Conservation (phyloP, 257 asterid species). For the Pogostemon cablin region DNA sequence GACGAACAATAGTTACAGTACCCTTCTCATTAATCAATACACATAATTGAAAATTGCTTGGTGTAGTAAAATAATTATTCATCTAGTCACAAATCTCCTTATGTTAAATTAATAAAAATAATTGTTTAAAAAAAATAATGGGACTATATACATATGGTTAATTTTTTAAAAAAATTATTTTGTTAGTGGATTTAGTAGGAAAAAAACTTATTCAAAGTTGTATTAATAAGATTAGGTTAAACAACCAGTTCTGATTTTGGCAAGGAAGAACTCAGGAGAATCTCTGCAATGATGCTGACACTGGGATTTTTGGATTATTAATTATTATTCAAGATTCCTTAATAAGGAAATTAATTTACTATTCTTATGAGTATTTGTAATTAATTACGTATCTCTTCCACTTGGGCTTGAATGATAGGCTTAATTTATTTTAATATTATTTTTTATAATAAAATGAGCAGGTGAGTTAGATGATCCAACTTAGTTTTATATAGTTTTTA, state of each 20-base stretch:
- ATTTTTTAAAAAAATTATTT: background rate
- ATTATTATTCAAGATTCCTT: conserved; percentile 22
- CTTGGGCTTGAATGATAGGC: conserved; percentile 31
- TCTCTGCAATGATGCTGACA: conserved; percentile 19
- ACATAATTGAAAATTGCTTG: too few species aligned
- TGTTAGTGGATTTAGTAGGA: background rate
- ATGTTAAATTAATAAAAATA: too few species aligned
- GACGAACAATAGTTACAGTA: too few species aligned
- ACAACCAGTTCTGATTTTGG: conserved; percentile 32
- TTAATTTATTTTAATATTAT: background rate
- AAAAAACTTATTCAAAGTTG: background rate
- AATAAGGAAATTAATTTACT: conserved; percentile 7
- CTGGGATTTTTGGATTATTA: conserved; percentile 17
- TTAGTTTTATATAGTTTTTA: conserved; percentile 13
- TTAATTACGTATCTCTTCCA: conserved; percentile 15
- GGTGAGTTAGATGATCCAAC: conserved; percentile 51
- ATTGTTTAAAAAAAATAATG: too few species aligned
- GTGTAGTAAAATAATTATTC: too few species aligned
- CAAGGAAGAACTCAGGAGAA: conserved; percentile 26
- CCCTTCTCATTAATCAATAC: too few species aligned
- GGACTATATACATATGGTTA: too few species aligned
- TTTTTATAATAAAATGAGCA: conserved; percentile 33
- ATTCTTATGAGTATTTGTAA: background rate
- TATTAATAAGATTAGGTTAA: conserved; percentile 26
- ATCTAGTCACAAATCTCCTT: too few species aligned